Base-by-base conservation (phyloP, 2,329 filamentous ascomycete species). In the Zarea fungicola region DNA sequence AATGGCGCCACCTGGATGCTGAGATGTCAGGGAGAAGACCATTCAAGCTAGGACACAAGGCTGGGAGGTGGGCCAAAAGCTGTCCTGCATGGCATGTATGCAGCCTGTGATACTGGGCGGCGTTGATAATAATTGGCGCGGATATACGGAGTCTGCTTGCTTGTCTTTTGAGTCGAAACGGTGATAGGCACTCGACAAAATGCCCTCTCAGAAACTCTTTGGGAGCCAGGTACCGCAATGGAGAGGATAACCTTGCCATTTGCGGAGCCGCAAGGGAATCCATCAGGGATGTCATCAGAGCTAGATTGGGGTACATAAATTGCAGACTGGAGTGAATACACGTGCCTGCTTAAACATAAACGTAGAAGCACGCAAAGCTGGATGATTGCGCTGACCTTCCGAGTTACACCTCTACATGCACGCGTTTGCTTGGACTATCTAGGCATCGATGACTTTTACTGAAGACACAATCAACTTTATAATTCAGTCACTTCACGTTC, bases 31-130 rank as follows among this genome's bases (percentile, higher is more conserved):
- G 19, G 28, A 32, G 36, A 41, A 21, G 44, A 41, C 21, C 32
- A 21, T 22, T 29, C 8, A 16, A 48, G 44, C 44, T 48, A 34
- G 44, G 44, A 22, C 44, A n/a, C 42, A 45, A 35, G 35, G 26
- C 8, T 26, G n/a, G 4, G 36, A 39, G 43, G 44, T 48, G 44
- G 44, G 44, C 44, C 44, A 47, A 40, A 37, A 32, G n/a, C 44
- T 19, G 26, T 23, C 26, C 19, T 34, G 37, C 44, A 11, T n/a
- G 26, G 26, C 26, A 29, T 7, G 26, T 18, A 26, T 25, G n/a
- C 44, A 22, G 19, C 32, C 34, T 29, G 34, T 16, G 13, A 32
- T n/a, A 31, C 18, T 19, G 23, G 42, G 21, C 16, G 32, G 5
- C 21, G 26, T 34, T 22, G 13, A 21, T 23, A 29, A 19, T 37